phyloP scores from a whole-genome alignment of 495 filamentous ascomycete genomes.

The Pyrenopolyporus hunteri region DNA sequence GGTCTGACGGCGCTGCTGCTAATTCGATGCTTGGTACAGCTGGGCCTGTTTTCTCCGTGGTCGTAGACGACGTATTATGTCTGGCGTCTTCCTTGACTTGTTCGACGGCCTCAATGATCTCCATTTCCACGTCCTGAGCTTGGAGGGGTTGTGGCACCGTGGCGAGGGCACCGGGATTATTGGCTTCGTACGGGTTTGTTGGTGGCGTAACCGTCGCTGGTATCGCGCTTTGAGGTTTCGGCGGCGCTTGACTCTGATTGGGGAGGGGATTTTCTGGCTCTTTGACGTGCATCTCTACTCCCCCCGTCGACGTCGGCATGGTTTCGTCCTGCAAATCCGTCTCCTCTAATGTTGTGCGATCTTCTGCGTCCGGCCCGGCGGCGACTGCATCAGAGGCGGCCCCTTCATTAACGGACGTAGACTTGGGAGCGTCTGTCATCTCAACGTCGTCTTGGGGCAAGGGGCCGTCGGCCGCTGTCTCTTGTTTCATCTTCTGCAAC shows the following conservation, averaged over 20 bases:
- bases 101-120: slow-evolving; percentile 41
- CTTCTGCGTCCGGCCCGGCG: neutral
- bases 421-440: slow-evolving; percentile 17
- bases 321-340: neutral
- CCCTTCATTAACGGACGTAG: neutral
- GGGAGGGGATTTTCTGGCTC: neutral
- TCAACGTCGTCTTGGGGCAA: slow-evolving; percentile 18
- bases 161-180: slow-evolving; percentile 10
- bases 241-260: neutral
- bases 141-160: slow-evolving; percentile 24
- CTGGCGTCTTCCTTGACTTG: slow-evolving; percentile 45
- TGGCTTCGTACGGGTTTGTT: slow-evolving; percentile 13
- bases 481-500: slow-evolving; percentile 50
- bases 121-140: slow-evolving; percentile 30
- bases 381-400: neutral
- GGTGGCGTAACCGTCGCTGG: neutral
- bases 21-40: slow-evolving; percentile 34
- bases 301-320: neutral
- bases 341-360: neutral
- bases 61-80: slow-evolving; percentile 37
- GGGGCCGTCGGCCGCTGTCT: slow-evolving; percentile 16
- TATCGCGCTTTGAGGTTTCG: neutral
- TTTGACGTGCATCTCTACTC: neutral
- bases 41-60: slow-evolving; percentile 17
- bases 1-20: slow-evolving; percentile 27